phyloP scores from a whole-genome alignment of 2,329 filamentous ascomycete genomes.

The Colletotrichum echinochloae region DNA sequence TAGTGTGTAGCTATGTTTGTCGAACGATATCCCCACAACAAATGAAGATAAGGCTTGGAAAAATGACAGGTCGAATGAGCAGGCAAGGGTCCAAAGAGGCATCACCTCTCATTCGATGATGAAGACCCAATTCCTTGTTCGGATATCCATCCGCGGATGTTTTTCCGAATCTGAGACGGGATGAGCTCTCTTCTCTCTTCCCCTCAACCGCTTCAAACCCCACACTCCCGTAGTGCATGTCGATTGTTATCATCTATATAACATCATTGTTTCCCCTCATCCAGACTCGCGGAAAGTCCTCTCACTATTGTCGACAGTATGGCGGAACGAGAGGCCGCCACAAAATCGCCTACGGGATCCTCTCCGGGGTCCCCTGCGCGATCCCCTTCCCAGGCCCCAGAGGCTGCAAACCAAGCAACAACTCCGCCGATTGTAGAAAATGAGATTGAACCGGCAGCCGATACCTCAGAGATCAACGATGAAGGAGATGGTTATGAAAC shows the following conservation, averaged over 20 bases:
- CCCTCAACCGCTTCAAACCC: neutral
- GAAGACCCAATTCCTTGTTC: neutral
- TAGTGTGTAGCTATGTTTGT: neutral
- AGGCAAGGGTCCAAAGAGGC: neutral
- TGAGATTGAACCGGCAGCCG: too few species aligned
- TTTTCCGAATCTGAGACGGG: neutral
- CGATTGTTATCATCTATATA: neutral
- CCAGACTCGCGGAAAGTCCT: too few species aligned
- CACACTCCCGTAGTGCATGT: neutral
- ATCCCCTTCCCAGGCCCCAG: neutral
- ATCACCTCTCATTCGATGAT: neutral
- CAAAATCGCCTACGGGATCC: neutral
- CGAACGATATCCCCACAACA: neutral
- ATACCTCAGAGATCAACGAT: slow-evolving; percentile 1
- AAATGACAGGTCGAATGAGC: neutral
- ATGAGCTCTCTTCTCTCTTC: neutral
- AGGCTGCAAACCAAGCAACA: too few species aligned
- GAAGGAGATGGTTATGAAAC: slow-evolving; percentile 25
- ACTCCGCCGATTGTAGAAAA: too few species aligned
- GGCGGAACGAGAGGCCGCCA: neutral
- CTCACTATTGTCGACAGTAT: neutral
- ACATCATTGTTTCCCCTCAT: neutral
- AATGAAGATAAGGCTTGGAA: neutral
- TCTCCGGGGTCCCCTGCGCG: neutral
- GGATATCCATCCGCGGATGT: neutral